A percentile compares a stretch with the other conserved stretches of the same genome.
phyloP scores from a whole-genome alignment of 208 protist genomes.

The Novymonas esmeraldas region DNA sequence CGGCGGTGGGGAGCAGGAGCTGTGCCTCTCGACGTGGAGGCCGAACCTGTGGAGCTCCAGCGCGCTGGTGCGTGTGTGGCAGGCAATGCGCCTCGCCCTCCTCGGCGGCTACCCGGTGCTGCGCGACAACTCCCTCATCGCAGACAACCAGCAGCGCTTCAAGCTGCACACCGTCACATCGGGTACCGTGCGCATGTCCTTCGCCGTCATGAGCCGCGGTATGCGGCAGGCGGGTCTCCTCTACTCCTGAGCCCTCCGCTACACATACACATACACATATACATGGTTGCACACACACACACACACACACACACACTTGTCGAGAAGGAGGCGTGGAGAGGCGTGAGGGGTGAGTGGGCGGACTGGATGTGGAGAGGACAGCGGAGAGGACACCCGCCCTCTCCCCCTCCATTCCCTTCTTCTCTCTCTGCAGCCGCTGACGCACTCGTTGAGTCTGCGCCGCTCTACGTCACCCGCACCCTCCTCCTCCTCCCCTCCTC shows the following conservation, averaged over 20 bases:
- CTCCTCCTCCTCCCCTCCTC: neutral
- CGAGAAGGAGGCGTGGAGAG: too few relatives aligned
- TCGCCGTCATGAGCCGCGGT: conserved; percentile 76
- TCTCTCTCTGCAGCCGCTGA: neutral
- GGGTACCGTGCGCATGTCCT: conserved; percentile 69
- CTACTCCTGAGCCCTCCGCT: conserved; percentile 24
- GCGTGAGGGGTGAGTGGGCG: too few relatives aligned
- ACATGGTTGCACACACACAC: too few relatives aligned
- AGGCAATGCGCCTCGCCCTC: conserved; percentile 59
- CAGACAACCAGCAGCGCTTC: conserved; percentile 78
- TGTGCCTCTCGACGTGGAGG: conserved; percentile 79
- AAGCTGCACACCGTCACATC: conserved; percentile 81
- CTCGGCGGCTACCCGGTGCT: conserved; percentile 85
- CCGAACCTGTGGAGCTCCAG: conserved; percentile 82
- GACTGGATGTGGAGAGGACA: too few relatives aligned
- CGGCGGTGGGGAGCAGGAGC: conserved; percentile 43
- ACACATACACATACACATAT: too few relatives aligned
- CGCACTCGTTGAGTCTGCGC: too few relatives aligned
- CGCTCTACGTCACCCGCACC: neutral
- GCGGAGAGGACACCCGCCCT: too few relatives aligned
- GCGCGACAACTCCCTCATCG: conserved; percentile 83
- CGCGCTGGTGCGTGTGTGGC: conserved; percentile 58
- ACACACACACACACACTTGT: too few relatives aligned
- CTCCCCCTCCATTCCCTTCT: too few relatives aligned
- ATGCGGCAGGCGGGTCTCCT: conserved; percentile 58